phyloP scores from a whole-genome alignment of 768 basidiomycete species.

The Suillus weaverae region DNA sequence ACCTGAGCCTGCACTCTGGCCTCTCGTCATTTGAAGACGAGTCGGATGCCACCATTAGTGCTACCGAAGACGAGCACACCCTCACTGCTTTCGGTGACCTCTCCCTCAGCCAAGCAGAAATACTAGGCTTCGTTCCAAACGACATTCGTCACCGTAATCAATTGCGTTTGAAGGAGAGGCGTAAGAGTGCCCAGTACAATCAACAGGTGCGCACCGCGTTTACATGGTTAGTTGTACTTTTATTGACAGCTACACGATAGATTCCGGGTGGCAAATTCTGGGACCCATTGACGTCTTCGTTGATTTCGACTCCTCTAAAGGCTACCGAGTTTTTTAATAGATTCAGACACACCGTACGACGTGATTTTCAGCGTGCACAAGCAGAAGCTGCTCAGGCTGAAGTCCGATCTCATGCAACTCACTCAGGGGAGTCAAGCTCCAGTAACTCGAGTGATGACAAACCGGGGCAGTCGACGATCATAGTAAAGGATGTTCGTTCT shows the following conservation, averaged over 20 bases:
- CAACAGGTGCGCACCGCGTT: background rate
- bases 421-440: too few species aligned
- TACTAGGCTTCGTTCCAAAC: constrained; percentile 26
- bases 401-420: too few species aligned
- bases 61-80: constrained; percentile 37
- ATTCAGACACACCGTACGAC: background rate
- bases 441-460: background rate
- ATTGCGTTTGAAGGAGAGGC: constrained; percentile 24
- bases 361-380: background rate
- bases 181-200: background rate
- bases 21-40: background rate
- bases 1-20: background rate
- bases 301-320: background rate
- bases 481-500: background rate
- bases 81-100: constrained; percentile 49
- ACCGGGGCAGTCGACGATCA: background rate
- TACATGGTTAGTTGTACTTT: background rate
- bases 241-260: background rate
- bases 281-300: background rate
- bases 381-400: background rate
- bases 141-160: constrained; percentile 7
- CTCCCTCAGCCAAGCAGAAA: constrained; percentile 38
- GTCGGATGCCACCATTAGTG: background rate
- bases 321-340: background rate
- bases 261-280: background rate